Percentiles rank a stretch among this genome's conserved stretches.
phyloP scores from a whole-genome alignment of 148 eudicot genomes.

The Fagopyrum esculentum region DNA sequence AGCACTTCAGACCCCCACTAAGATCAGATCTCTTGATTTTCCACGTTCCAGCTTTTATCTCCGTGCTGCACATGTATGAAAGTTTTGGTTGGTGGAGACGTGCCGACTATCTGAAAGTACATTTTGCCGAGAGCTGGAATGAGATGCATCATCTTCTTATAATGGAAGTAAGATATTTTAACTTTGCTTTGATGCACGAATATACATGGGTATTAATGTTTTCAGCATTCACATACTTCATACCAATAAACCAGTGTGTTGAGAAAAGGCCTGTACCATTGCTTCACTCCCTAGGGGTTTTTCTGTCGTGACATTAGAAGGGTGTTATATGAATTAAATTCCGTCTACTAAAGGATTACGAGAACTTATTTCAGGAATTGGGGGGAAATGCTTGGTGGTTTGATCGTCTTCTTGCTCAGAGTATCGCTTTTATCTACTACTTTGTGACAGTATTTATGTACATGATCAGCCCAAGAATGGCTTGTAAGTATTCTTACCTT shows the following conservation, averaged over 20 bases:
- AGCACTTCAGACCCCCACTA: neutral
- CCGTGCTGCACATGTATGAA: conserved; percentile 93
- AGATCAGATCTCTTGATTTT: conserved; percentile 12
- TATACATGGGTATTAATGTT: neutral
- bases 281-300: neutral
- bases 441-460: conserved; percentile 86
- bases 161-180: conserved; percentile 65
- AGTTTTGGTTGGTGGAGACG: conserved; percentile 98
- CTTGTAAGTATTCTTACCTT: conserved; percentile 53
- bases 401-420: conserved; percentile 89
- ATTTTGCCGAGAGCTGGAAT: conserved; percentile 99
- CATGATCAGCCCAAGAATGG: conserved; percentile 95
- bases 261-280: neutral
- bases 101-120: conserved; percentile 95
- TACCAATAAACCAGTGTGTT: neutral
- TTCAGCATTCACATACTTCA: neutral
- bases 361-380: conserved; percentile 54
- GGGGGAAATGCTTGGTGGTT: conserved; percentile 96
- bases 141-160: conserved; percentile 99
- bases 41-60: conserved; percentile 65
- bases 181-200: neutral
- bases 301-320: neutral
- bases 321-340: neutral
- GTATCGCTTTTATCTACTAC: conserved; percentile 79
- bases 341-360: neutral